Base-by-base conservation (phyloP, 1,139 yeast genomes). In the Debaryomycetaceae sp. region DNA sequence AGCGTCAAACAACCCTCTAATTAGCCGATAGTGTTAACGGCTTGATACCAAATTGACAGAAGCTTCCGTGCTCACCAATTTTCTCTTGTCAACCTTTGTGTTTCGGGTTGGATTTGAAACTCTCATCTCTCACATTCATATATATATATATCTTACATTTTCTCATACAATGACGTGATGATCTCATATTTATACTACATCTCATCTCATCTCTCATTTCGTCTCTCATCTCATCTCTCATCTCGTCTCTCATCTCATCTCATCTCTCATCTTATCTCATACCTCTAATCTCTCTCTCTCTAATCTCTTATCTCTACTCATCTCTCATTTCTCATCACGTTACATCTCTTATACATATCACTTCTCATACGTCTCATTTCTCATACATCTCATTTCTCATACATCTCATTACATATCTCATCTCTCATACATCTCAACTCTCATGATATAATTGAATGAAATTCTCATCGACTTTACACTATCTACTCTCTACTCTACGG, bases 1-100 rank as follows among this genome's bases (percentile, higher is more conserved):
- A 81, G 68, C 69, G 75, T 49, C 85, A 81, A 58, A 49, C 68
- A 44, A 52, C 53, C 36, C 39, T 46, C 35, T 46, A 24, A 44
- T 11, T 23, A 34, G 37, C 20, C 31, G 4, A 27, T 4, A 11
- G 31, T 11, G 11, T 27, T 11, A 27, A 8, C 11, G 31, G 31
- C 11, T 11, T 8, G 11, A 7, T 27, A 17, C 20, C 20, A 17
- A 17, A 17, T 17, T 17, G 20, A 17, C 20, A 17, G 20, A 17
- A 17, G 20, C 20, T 2, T 17, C 4, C 20, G 20, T 17, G 20
- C 20, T 17, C 20, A 17, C 20, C 20, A 17, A 2, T 17, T 17
- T 2, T 17, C 2, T 17, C 20, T 17, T 17, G 20, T 17, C 20
- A 17, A 17, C 20, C 20, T 17, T 17, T 17, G 20, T 17, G 20